Conservation (phyloP, 1,139 yeast genomes). For the Debaryomyces psychrophilus region DNA sequence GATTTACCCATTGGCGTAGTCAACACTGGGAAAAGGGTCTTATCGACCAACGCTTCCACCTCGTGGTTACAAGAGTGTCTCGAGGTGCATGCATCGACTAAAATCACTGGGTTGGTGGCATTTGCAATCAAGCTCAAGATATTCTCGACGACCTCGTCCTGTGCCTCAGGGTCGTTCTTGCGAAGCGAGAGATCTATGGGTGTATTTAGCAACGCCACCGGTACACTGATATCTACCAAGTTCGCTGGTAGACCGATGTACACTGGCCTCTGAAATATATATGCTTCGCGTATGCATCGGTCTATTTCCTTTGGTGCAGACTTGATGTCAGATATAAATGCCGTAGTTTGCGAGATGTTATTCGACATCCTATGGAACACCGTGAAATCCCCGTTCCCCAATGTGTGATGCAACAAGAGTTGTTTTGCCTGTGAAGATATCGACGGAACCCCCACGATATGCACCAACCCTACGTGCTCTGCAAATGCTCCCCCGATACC, state of each 20-base stretch:
- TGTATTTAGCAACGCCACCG: conserved; percentile 55
- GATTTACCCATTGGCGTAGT: conserved; percentile 94
- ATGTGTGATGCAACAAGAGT: conserved; percentile 46
- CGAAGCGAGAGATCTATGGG: conserved; percentile 60
- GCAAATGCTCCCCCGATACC: conserved; percentile 48
- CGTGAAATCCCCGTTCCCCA: conserved; percentile 50
- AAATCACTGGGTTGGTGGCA: conserved; percentile 70
- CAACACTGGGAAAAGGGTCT: conserved; percentile 79
- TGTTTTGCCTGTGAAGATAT: conserved; percentile 42
- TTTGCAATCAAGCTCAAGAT: conserved; percentile 54
- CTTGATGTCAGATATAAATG: conserved; percentile 60
- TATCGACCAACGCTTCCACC: conserved; percentile 62
- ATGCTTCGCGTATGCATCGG: conserved; percentile 73
- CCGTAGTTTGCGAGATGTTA: conserved; percentile 67
- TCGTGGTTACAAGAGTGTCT: conserved; percentile 72
- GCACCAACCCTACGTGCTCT: conserved; percentile 45
- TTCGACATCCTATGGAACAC: conserved; percentile 56
- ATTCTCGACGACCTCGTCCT: conserved; percentile 67
- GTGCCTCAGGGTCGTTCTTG: conserved; percentile 58
- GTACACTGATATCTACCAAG: conserved; percentile 67
- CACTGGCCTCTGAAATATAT: conserved; percentile 76
- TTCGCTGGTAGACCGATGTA: conserved; percentile 84
- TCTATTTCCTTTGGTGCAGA: conserved; percentile 73
- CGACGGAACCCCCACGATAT: conserved; percentile 46
- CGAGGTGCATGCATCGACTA: conserved; percentile 87